These are phyloP conservation scores for Xylaria sp. DNA, from an alignment of 2,329 filamentous ascomycete species.

Conservation along the genomic window DNA sequence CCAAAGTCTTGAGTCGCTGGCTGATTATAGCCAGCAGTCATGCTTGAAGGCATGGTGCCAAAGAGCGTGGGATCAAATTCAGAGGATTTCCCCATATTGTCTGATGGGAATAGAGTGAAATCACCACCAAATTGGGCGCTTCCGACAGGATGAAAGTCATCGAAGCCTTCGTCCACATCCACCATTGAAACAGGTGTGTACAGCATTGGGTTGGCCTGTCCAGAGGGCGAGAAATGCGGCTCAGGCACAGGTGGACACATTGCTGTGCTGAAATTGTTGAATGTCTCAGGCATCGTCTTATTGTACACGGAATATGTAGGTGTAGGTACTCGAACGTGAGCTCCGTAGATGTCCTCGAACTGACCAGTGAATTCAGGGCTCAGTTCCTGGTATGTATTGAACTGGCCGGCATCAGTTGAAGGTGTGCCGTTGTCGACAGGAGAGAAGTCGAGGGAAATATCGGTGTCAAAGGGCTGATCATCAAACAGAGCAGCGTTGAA, in stretches of 20 bases:
- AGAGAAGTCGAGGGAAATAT: slow-evolving; percentile 55
- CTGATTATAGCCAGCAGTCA: slow-evolving; percentile 64
- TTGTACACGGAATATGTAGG: slow-evolving; percentile 58
- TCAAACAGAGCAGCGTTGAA: slow-evolving; percentile 57
- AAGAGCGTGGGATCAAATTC: slow-evolving; percentile 60
- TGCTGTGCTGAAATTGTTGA: slow-evolving; percentile 55
- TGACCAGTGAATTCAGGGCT: slow-evolving; percentile 69
- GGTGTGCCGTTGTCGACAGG: slow-evolving; percentile 64
- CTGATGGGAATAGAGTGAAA: slow-evolving; percentile 70
- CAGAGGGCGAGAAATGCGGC: slow-evolving; percentile 74
- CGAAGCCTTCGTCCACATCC: slow-evolving; percentile 74
- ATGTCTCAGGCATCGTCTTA: slow-evolving; percentile 58
- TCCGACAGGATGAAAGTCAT: slow-evolving; percentile 59
- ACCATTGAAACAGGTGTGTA: slow-evolving; percentile 72
- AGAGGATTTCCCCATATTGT: slow-evolving; percentile 54
- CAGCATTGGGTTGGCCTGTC: slow-evolving; percentile 75
- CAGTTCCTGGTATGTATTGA: slow-evolving; percentile 69
- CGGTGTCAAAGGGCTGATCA: slow-evolving; percentile 55
- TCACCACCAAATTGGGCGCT: slow-evolving; percentile 63
- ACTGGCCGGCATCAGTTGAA: slow-evolving; percentile 59
- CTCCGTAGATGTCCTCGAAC: slow-evolving; percentile 72
- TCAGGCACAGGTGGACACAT: slow-evolving; percentile 55
- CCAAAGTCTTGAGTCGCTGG: slow-evolving; percentile 62
- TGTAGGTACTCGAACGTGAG: slow-evolving; percentile 66
- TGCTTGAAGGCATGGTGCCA: slow-evolving; percentile 59